These are phyloP conservation scores for Globisporangium acanthophoron DNA, from an alignment of 352 stramenopile species.

Conservation along the genomic window DNA sequence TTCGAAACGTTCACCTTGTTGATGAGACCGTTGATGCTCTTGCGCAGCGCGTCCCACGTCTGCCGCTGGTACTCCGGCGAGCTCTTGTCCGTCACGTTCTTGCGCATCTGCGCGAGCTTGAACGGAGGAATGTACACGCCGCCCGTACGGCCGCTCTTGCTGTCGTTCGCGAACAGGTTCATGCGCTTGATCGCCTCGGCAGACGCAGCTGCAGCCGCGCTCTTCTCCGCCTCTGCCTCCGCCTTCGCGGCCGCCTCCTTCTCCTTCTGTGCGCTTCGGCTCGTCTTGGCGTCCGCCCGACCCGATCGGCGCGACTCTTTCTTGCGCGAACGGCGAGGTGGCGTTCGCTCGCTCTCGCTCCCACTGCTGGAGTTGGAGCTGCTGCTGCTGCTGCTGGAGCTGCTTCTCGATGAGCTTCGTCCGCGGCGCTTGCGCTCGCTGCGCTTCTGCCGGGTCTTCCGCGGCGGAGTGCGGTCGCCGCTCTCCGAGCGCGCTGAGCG, in stretches of 20 bases:
- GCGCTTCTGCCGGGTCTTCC: slow-evolving; percentile 6
- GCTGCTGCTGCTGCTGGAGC: slow-evolving; percentile 1
- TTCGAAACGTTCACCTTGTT: slow-evolving; percentile 96
- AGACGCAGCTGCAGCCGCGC: not conserved
- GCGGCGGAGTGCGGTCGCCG: slow-evolving; percentile 16
- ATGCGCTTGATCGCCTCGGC: slow-evolving; percentile 13
- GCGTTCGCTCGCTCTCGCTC: slow-evolving; percentile 14
- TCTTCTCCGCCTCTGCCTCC: not conserved
- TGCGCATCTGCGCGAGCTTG: slow-evolving; percentile 82
- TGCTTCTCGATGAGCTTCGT: slow-evolving; percentile 4
- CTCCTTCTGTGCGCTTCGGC: not conserved
- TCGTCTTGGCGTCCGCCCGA: not conserved
- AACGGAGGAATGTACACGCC: slow-evolving; percentile 92
- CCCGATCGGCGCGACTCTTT: not conserved
- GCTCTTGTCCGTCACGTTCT: slow-evolving; percentile 45
- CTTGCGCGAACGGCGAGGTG: slow-evolving; percentile 14
- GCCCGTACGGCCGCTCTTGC: slow-evolving; percentile 60
- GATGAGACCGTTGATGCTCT: slow-evolving; percentile 98
- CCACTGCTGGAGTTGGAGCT: slow-evolving; percentile 3
- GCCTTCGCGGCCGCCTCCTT: not conserved
- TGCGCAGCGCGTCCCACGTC: slow-evolving; percentile 95
- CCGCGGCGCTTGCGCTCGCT: slow-evolving; percentile 6
- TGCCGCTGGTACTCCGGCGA: slow-evolving; percentile 86
- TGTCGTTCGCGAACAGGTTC: slow-evolving; percentile 37
- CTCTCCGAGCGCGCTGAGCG: slow-evolving; percentile 9